A percentile compares a stretch with the other conserved stretches of the same genome.
These are phyloP conservation scores for Lumnitzera racemosa DNA, from an alignment of 345 rosid species.

Conservation along the genomic window DNA sequence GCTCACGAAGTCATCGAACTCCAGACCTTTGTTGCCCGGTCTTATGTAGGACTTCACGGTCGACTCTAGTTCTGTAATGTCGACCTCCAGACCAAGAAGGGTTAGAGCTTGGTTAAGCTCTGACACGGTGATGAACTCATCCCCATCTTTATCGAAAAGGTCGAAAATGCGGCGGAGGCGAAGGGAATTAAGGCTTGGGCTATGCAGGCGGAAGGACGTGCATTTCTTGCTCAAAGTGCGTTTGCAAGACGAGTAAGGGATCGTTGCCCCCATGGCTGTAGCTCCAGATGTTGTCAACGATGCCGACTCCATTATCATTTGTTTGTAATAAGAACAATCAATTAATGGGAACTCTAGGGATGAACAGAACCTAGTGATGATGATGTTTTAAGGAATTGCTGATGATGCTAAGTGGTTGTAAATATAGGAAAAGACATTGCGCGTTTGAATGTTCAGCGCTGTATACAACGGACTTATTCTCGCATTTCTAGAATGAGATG, in stretches of 20 bases:
- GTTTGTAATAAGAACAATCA: too few relatives aligned
- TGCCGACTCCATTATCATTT: too few relatives aligned
- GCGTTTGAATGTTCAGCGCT: too few relatives aligned
- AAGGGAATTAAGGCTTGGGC: slow-evolving; percentile 57
- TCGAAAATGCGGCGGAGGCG: slow-evolving; percentile 75
- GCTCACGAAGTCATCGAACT: slow-evolving; percentile 51
- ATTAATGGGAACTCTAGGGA: too few relatives aligned
- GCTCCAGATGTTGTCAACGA: too few relatives aligned
- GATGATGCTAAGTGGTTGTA: too few relatives aligned
- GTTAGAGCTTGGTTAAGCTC: slow-evolving; percentile 62
- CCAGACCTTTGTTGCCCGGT: slow-evolving; percentile 49
- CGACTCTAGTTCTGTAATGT: slow-evolving; percentile 50
- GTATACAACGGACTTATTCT: too few relatives aligned
- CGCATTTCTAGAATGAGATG: too few relatives aligned
- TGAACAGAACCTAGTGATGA: too few relatives aligned
- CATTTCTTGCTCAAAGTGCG: slow-evolving; percentile 14
- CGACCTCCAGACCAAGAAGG: slow-evolving; percentile 58
- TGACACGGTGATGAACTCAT: slow-evolving; percentile 50
- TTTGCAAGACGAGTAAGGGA: slow-evolving; percentile 1
- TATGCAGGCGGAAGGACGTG: slow-evolving; percentile 47
- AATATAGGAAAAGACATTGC: too few relatives aligned
- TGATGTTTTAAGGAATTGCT: too few relatives aligned
- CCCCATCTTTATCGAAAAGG: slow-evolving; percentile 77
- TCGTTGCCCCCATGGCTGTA: too few relatives aligned
- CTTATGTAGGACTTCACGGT: slow-evolving; percentile 41